Conservation (phyloP, 345 rosid genomes). For the Odontarrhena argentea region DNA sequence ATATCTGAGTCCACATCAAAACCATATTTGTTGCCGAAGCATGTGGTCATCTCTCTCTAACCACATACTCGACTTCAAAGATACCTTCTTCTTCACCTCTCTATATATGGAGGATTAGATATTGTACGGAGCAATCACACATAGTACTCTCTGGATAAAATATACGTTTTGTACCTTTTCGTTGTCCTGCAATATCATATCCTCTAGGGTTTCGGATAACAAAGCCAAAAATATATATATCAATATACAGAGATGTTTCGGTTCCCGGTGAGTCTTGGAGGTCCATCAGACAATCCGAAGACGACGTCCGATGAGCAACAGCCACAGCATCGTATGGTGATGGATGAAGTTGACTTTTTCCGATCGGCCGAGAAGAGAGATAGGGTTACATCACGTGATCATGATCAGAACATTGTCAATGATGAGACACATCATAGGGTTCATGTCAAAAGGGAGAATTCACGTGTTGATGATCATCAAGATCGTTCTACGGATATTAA, state of each 20-base stretch:
- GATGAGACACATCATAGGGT: slow-evolving; percentile 33
- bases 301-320: slow-evolving; percentile 35
- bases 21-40: slow-evolving; percentile 76
- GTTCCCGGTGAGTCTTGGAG: slow-evolving; percentile 53
- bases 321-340: slow-evolving; percentile 38
- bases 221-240: neutral
- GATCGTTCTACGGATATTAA: slow-evolving; percentile 51
- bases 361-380: slow-evolving; percentile 50
- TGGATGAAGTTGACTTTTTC: slow-evolving; percentile 85
- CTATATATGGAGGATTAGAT: slow-evolving; percentile 68
- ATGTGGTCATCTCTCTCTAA: slow-evolving; percentile 51
- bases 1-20: slow-evolving; percentile 43
- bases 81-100: slow-evolving; percentile 33
- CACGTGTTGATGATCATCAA: slow-evolving; percentile 40
- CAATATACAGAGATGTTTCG: slow-evolving; percentile 47
- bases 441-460: slow-evolving; percentile 56
- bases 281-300: slow-evolving; percentile 34
- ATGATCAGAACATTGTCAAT: slow-evolving; percentile 26
- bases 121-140: slow-evolving; percentile 71
- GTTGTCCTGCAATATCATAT: slow-evolving; percentile 24
- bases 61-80: slow-evolving; percentile 54
- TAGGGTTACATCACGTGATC: slow-evolving; percentile 5
- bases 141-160: slow-evolving; percentile 46
- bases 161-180: slow-evolving; percentile 25
- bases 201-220: slow-evolving; percentile 31